Base-by-base conservation (phyloP, 2,329 filamentous ascomycete genomes). In the Basipetospora chlamydospora region DNA sequence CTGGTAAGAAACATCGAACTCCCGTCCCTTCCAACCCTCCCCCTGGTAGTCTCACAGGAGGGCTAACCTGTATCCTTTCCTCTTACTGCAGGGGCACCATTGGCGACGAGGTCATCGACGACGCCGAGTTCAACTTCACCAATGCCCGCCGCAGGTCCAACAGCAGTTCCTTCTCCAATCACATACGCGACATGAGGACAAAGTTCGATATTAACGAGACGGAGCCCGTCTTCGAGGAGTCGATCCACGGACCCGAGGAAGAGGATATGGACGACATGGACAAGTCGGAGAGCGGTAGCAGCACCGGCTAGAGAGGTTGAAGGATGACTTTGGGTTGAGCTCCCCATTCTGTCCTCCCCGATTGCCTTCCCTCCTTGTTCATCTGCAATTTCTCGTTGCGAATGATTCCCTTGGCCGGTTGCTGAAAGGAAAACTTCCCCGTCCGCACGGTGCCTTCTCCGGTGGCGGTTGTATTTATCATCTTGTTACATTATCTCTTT, bases 91-190 rank as follows among this genome's bases (percentile, higher is more conserved):
- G 87, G 88, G 90, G 90, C 50, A 73, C 70, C 43, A 66, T 77
- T 31, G 86, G 84, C 43, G 81, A 86, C 43, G 90, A 96, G 60
- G 67, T 87, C 44, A 73, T 85, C 51, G 85, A 95, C 55, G 77
- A 81, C 51, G n/a, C n/a, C n/a, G 66, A 75, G 47, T 93, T 90
- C 66, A 86, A 77, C 53, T 77, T 92, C 53, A 71, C 69, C 66
- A 90, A 95, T 49, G 66, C 81, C 39, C 85, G 88, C 44, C 90
- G 88, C 56, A 86, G 84, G 57, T 92, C 84, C 61, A 96, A 96
- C 66, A 88, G 81, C 56, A 87, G 79, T 62, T 77, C 70, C 50
- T 70, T 80, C 48, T 77, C 74, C 38, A 70, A 75, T 51, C 67
- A 75, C 49, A 64, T 84, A 47, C 70, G 73, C 42, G 75, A 87